Percentiles rank a stretch among this genome's conserved stretches.
These are phyloP conservation scores for Pontederia paniculata DNA, from an alignment of 176 grass and related monocot genomes.

Conservation along the genomic window DNA sequence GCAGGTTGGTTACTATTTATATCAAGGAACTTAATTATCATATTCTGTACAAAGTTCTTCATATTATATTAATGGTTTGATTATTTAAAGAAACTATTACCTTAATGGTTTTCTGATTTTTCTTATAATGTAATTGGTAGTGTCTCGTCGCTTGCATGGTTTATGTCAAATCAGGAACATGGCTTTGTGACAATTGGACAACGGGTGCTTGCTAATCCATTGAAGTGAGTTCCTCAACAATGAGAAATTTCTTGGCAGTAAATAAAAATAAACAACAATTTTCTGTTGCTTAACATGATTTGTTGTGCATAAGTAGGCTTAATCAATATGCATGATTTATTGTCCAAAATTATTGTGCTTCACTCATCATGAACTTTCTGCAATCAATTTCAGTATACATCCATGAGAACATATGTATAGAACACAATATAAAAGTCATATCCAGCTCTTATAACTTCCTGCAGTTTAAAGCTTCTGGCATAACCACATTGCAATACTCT, in stretches of 20 bases:
- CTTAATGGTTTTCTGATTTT: conserved; percentile 21
- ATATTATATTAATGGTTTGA: too few relatives aligned
- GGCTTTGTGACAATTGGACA: conserved; percentile 98
- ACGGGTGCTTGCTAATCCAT: conserved; percentile 70
- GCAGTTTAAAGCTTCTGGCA: too few relatives aligned
- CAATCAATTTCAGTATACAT: too few relatives aligned
- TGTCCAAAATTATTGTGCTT: too few relatives aligned
- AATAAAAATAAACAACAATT: background rate
- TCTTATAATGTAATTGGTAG: conserved; percentile 31
- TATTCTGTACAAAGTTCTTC: background rate
- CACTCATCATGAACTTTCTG: too few relatives aligned
- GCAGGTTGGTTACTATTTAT: conserved; percentile 43
- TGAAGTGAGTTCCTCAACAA: conserved; percentile 47
- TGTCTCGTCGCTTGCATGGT: conserved; percentile 98
- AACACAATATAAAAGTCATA: too few relatives aligned
- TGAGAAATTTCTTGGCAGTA: background rate
- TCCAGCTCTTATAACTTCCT: too few relatives aligned
- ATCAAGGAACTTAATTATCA: background rate
- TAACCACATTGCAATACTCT: too few relatives aligned
- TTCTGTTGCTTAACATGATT: too few relatives aligned
- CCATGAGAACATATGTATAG: too few relatives aligned
- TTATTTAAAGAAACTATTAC: background rate
- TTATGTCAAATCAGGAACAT: conserved; percentile 97
- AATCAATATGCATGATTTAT: too few relatives aligned
- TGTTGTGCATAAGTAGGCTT: too few relatives aligned